Evolutionary conservation across 345 rosid species (phyloP), one percentile per base, ranked within the genome.

Genomic region (Citropsis articulata): DNA sequence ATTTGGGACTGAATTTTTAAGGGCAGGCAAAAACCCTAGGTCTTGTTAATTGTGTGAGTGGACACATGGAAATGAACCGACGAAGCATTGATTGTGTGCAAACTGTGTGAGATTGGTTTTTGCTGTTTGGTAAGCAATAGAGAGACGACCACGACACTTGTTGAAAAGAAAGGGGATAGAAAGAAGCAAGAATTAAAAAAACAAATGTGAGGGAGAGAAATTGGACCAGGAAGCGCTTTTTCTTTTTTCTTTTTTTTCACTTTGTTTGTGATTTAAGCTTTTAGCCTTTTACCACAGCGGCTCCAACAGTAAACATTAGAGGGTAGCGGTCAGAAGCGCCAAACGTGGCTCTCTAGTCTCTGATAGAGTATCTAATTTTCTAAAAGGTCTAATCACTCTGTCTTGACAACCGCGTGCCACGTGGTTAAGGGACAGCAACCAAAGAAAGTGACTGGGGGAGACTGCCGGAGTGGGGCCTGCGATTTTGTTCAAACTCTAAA

Each of bases 11-110:
- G 42, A 66, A 66, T 66, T 7, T 35, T 66, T 21, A 2, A 19
- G 25, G 21, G 25, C 48, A 66, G 22, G 12, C 69, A 66, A 82
- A 88, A 91, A 88, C 92, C 95, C 95, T 91, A 91, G 80, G 68
- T 78, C 75, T 75, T 76, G 78, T 75, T 45, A 72, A 71, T 75
- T 48, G 75, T 72, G 79, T 75, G 74, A 78, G 86, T 72, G 84
- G 82, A 45, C 63, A 60, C 67, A 80, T 66, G 85, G 66, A 75
- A 75, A 86, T 84, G 78, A 85, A 84, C 84, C 84, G 86, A 88
- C 82, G 79, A 76, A 76, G 68, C 89, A 82, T 70, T 78, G 83
- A 69, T 77, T 64, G 78, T 70, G 69, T 55, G 61, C 18, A 36
- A 36, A 35, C 33, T n/a, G 65, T 40, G 64, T 30, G 38, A 69